Percentiles rank a stretch among this genome's conserved stretches.
phyloP scores from a whole-genome alignment of 805 yeast genomes.

The Zygosaccharomyces gambellarensis region DNA sequence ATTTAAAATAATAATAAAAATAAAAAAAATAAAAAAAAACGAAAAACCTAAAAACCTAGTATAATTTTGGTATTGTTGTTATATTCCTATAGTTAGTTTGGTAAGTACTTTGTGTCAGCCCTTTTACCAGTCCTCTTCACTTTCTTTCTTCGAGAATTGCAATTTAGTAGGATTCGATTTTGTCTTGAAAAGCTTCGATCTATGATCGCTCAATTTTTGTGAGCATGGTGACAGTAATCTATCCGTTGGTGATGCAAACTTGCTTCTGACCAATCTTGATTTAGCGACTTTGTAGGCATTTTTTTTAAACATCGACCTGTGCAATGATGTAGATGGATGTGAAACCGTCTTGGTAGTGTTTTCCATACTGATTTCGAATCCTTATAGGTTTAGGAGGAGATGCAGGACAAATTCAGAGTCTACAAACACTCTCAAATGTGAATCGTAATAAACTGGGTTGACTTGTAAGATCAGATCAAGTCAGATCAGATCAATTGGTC shows the following conservation, averaged over 20 bases:
- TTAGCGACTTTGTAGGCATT: constrained; percentile 9
- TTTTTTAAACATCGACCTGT: constrained; percentile 26
- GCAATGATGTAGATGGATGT: constrained; percentile 11
- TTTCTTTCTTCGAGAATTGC: constrained; percentile 10
- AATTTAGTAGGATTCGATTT: constrained; percentile 21
- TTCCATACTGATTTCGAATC: constrained; percentile 2
- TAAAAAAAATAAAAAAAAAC: neutral
- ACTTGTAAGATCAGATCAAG: too few species aligned
- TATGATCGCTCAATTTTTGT: constrained; percentile 49
- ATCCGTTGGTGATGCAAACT: constrained; percentile 54
- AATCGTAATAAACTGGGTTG: neutral
- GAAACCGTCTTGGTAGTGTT: constrained; percentile 4
- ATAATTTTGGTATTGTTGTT: neutral
- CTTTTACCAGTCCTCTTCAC: constrained; percentile 5
- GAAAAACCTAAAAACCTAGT: neutral
- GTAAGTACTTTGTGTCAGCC: neutral
- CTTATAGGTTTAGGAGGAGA: neutral
- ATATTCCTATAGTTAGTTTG: neutral
- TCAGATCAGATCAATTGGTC: too few species aligned
- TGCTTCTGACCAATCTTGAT: constrained; percentile 17
- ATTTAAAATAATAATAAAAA: neutral
- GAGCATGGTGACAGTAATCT: constrained; percentile 55
- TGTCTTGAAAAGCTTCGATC: constrained; percentile 26
- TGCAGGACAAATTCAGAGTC: too few species aligned
- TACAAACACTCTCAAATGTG: neutral